Evolutionary conservation across 345 rosid genomes (phyloP), one percentile per base, ranked within the genome.

Genomic region (Diplotaxis tenuifolia): DNA sequence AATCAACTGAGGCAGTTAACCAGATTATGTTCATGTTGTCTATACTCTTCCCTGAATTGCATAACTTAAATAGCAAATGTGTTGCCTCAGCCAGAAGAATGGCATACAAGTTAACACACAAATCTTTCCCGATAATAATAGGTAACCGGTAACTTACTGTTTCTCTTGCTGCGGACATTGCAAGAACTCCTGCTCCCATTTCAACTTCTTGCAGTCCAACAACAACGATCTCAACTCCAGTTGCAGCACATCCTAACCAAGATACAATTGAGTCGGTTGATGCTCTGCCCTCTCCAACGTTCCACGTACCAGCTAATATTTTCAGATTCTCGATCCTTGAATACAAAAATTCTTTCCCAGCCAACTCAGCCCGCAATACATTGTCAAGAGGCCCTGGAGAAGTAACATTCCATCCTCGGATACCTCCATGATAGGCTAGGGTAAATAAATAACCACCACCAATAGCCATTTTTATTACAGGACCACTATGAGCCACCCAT

Each of bases 101-200:
- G 27, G 54, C 58, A 40, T 21, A 31, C 3, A 2, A 70, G 69
- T 45, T 22, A 20, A 8, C 16, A 66, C 12, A 49, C 23, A 54
- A 59, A 70, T 21, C 8, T 62, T 54, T 40, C 20, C 52, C 2
- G 34, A 25, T 36, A 53, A n/a, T 28, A 53, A 27, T 63, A 65
- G 22, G 61, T 57, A 64, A 57, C 27, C 14, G 74, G 78, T 55
- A 82, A 65, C 90, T 82, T 85, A 88, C 96, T 20, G 96, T 86
- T 84, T 90, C 96, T 83, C 82, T 88, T 36, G 93, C 92, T 11
- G 96, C 96, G 14, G 96, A 90, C 90, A 90, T 84, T 57, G 96
- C 96, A 70, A 90, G 90, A 82, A 86, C 84, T 78, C 93, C 93
- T 27, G 96, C 93, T 65, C 96, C 93, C 93, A 88, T 90, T 75